Base-by-base conservation (phyloP, 257 asterid species). In the Sherardia arvensis region DNA sequence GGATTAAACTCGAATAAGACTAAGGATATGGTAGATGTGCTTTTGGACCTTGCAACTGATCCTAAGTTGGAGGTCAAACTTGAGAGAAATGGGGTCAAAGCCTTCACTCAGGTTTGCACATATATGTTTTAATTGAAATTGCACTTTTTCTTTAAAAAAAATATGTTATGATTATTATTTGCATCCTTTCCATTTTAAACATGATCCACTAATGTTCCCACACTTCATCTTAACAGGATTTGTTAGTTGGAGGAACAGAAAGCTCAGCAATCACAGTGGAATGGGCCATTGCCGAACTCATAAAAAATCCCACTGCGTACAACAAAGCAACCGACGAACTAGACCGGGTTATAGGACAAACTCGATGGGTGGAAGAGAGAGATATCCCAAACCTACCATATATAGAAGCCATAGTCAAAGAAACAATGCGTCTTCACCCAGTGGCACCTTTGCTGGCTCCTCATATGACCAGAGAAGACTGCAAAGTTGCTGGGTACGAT, bases 171-270 rank as follows among this genome's bases (percentile, higher is more conserved):
- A 10, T 43, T 43, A 2, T 43, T 43, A 7, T 2, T 15, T 43
- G 2, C 10, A 7, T 9, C 18, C 10, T 9, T 43, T 43, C 10
- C 10, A 32, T 32, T 4, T 32, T 32, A 32, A 4, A 32, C 34
- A 2, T 32, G n/a, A n/a, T n/a, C n/a, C n/a, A n/a, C n/a, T n/a
- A n/a, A n/a, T n/a, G n/a, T n/a, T n/a, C n/a, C n/a, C n/a, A n/a
- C n/a, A n/a, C n/a, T n/a, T n/a, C n/a, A n/a, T n/a, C n/a, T n/a
- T n/a, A n/a, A n/a, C n/a, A 90, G 97, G 96, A 87, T 56, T 32
- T 91, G 62, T 76, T 88, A 0, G 95, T 92, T 0, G 96, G 95
- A 29, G 98, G 98, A 27, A 91, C 98, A 0, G 96, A 88, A 76
- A 91, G 94, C 75, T 84, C 96, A 0, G 87, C 98, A 0, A 84